Evolutionary conservation across 192 early-diverging fungal genomes (phyloP).

Genomic region (Podila horticola): DNA sequence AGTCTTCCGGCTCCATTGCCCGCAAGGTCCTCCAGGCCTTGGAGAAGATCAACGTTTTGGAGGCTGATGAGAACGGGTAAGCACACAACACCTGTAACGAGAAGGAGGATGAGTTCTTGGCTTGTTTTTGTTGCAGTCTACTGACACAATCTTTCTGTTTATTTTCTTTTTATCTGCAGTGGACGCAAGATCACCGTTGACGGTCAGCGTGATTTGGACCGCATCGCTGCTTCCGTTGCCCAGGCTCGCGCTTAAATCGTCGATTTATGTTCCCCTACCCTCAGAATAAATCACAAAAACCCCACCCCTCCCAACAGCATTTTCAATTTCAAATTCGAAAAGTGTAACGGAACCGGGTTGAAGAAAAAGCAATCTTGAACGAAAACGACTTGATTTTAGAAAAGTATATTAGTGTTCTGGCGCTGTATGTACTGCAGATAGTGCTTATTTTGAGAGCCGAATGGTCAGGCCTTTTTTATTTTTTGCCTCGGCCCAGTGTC

Average conservation of each 20-base stretch:
- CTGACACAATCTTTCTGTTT: neutral
- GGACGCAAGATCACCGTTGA: constrained; percentile 95
- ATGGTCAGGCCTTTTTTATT: too few relatives aligned
- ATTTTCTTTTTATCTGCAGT: constrained; percentile 57
- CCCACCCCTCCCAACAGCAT: neutral
- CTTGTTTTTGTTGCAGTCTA: neutral
- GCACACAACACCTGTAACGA: neutral
- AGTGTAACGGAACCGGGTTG: neutral
- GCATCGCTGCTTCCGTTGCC: constrained; percentile 77
- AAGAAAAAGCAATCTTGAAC: neutral
- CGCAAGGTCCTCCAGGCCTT: constrained; percentile 98
- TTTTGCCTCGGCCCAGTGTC: too few relatives aligned
- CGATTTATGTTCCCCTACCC: neutral
- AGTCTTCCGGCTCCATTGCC: constrained; percentile 90
- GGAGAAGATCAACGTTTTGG: constrained; percentile 98
- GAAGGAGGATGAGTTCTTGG: too few relatives aligned
- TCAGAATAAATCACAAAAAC: constrained; percentile 2
- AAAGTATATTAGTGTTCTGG: too few relatives aligned
- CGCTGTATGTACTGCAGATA: too few relatives aligned
- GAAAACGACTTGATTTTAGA: neutral
- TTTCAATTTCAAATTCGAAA: neutral
- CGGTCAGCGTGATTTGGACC: constrained; percentile 99
- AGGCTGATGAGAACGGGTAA: constrained; percentile 89
- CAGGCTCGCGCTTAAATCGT: constrained; percentile 40
- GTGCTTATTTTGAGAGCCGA: too few relatives aligned